Evolutionary conservation across 139 green algal species (phyloP), one percentile per base, ranked within the genome.

Genomic region (Tetraselmis striata): DNA sequence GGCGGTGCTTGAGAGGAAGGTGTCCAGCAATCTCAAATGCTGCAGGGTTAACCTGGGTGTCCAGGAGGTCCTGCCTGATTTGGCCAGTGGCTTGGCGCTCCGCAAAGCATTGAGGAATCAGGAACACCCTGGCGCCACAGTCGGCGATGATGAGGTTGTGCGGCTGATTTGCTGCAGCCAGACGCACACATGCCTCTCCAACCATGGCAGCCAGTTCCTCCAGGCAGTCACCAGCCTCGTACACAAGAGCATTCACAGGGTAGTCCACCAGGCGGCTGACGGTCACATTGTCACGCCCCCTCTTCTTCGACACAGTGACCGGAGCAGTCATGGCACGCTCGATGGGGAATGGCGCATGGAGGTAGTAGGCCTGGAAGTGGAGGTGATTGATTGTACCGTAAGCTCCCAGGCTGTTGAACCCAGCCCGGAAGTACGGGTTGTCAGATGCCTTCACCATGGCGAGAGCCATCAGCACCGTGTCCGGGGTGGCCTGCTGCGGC

Each of bases 321-420:
- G 85, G 87, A 0, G 81, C 84, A 1, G 90, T 95, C 28, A 93
- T 87, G 0, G 93, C 96, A 1, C 90, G 86, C 90, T 99, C 96
- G 22, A 95, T 90, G 22, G 97, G 92, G 81, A 98, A 94, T 0
- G 93, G 86, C 0, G 85, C 80, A 2, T 86, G 81, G 29, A 98
- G 87, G 86, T 97, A 97, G 87, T 98, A 98, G 1, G 90, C 93
- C 89, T 97, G 93, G 88, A 98, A 99, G 90, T 99, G 97, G 76
- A 99, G 92, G 84, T 99, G 97, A 91, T 99, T 99, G 90, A 99
- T 97, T 67, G 97, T 99, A 75, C 92, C 97, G 77, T 96, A 99
- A 1, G 97, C 97, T 28, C 97, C 97, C 67, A 99, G 90, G 0
- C 91, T 96, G 88, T 99, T 99, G 92, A 95, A 99, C 58, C 95